Base-by-base conservation (phyloP, 75 land plant genomes). In the Larix kaempferi region DNA sequence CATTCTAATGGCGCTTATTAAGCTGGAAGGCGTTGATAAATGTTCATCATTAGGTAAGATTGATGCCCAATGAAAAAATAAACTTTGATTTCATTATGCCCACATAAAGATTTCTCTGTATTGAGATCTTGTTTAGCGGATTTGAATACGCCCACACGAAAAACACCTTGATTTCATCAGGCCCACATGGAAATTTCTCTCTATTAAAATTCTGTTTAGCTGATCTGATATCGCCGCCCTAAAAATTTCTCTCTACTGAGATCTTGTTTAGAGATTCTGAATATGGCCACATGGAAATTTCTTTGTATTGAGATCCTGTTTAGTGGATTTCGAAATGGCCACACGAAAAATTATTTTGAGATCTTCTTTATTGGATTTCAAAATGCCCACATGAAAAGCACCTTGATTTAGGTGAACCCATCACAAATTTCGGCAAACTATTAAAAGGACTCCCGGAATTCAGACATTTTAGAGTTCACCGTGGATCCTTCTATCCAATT, bases 1-100 rank as follows among this genome's bases (percentile, higher is more conserved):
- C 89, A 95, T 95, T 80, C 88, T 87, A 55, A 91, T 92, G 56
- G 96, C 96, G 35, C 62, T 93, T 17, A 89, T 93, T 75, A 95
- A 94, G 71, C 94, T 95, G 71, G 98, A 88, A 26, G 86, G 81
- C 26, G 85, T 83, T 75, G 79, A 82, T 67, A 80, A 95, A 69
- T 95, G 98, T 89, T 87, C 95, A 23, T 93, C 95, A 19, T 57
- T 92, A 13, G 82, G 98, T 94, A 76, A 55, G 89, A 89, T 41
- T 81, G 89, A 64, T 35, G 7, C 41, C 41, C 41, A 35, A 65
- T 33, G 35, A 1, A 8, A 5, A 16, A 33, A 64, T 16, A 5
- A 65, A 29, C 39, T 33, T 65, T 65, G 69, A 35, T 65, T 65
- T 65, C 69, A 65, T 65, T 33, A 21, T 2, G 19, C 23, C 22